Conservation (phyloP, 2,329 filamentous ascomycete species). For the Polychaeton citri region DNA sequence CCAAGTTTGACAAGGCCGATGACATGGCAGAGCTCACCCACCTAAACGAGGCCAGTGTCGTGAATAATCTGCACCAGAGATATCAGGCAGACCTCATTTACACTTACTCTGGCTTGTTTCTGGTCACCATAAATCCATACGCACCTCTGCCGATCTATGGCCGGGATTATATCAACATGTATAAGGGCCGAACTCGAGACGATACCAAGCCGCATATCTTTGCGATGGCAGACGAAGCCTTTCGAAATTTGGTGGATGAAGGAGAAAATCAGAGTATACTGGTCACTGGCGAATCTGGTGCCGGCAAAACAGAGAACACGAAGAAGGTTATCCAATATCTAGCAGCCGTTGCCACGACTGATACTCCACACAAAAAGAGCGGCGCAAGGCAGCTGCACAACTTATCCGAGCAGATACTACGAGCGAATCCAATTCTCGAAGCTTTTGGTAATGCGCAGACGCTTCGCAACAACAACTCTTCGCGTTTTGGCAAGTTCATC, state of each 20-base stretch:
- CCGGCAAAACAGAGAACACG: constrained; percentile 97
- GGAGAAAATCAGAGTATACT: constrained; percentile 94
- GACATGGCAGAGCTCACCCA: constrained; percentile 99
- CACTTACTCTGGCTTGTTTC: constrained; percentile 91
- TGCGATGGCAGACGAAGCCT: constrained; percentile 93
- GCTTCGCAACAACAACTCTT: constrained; percentile 95
- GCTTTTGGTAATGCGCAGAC: constrained; percentile 97
- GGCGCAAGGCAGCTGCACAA: constrained; percentile 61
- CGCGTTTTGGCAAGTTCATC: constrained; percentile 96
- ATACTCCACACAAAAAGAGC: constrained; percentile 47
- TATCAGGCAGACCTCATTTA: constrained; percentile 95
- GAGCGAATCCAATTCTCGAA: constrained; percentile 94
- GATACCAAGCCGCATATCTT: constrained; percentile 97
- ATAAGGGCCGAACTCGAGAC: constrained; percentile 78
- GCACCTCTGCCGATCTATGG: constrained; percentile 88
- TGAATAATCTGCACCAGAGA: constrained; percentile 89
- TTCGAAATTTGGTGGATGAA: constrained; percentile 88
- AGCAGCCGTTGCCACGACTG: constrained; percentile 79
- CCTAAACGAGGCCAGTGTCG: constrained; percentile 92
- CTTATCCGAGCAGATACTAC: constrained; percentile 87
- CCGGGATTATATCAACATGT: constrained; percentile 97
- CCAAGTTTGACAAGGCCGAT: constrained; percentile 98
- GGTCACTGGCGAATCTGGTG: constrained; percentile 94
- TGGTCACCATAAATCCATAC: constrained; percentile 96
- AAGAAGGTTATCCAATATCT: constrained; percentile 99